Base-by-base conservation (phyloP, 768 basidiomycete genomes). In the Kwoniella heveanensis region DNA sequence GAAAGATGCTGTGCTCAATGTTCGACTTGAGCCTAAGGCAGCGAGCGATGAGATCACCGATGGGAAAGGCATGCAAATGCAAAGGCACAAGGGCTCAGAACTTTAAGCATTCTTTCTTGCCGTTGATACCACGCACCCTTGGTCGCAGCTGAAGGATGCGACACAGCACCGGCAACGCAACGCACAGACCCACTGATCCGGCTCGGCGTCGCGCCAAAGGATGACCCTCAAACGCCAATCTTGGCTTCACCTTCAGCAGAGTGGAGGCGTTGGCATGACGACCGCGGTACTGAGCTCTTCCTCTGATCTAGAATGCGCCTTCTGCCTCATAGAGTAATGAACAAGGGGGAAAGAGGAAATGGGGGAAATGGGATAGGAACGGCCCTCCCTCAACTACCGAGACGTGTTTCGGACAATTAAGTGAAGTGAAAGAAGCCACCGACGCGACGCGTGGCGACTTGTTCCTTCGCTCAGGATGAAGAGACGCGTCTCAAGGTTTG, bases 201-300 rank as follows among this genome's bases (percentile, higher is more conserved):
- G 39, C 39, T 44, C 39, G 39, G 39, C 39, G 39, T 44, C 19
- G 39, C 39, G 39, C 39, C 39, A 44, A 44, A 44, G 39, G 39
- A 44, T 10, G 39, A 44, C 39, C 39, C 39, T 44, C 39, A 19
- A 44, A 44, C 39, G 39, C 39, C 39, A 8, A 44, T 19, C 39
- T 44, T 44, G 10, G 15, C 9, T 19, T 9, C 39, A 44, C 32
- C 32, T 13, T 3, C 39, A 44, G 32, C 6, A 36, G 32, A 6
- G 32, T 36, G 6, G 32, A 44, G 10, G 3, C 17, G 39, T 44
- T 44, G 39, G 15, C 39, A 10, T 44, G 39, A 44, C 39, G 9
- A 44, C 39, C 4, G 17, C n/a, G 39, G 39, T 44, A 44, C 39
- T 10, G 39, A 44, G 17, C 8, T 44, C 19, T 44, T 8, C 15